A percentile compares a stretch with the other conserved stretches of the same genome.
Evolutionary conservation across 441 rosid species (phyloP).

Genomic region (Adansonia gregorii): DNA sequence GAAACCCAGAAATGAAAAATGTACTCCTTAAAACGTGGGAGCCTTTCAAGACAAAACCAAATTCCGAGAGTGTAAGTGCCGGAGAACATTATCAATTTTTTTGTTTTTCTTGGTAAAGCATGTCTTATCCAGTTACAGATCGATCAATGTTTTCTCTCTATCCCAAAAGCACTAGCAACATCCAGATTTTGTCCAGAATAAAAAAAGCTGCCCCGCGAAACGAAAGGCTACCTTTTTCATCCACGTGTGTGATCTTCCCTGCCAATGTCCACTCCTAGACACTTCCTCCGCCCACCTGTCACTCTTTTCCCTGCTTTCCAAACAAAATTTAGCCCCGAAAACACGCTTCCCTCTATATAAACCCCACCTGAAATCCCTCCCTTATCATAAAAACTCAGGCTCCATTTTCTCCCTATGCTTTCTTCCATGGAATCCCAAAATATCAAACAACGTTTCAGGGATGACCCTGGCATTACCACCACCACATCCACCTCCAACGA

Average conservation of each 20-base stretch:
- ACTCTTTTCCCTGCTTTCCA: constrained; percentile 17
- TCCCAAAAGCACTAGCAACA: not conserved
- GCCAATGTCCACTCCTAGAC: constrained; percentile 33
- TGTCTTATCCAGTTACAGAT: not conserved
- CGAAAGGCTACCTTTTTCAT: not conserved
- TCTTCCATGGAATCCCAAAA: constrained; percentile 60
- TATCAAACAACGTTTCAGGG: constrained; percentile 52
- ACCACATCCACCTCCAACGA: constrained; percentile 23
- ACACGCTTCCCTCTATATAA: constrained; percentile 27
- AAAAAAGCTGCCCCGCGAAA: not conserved
- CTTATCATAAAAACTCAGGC: not conserved
- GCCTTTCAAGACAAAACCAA: not conserved
- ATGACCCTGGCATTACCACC: constrained; percentile 30
- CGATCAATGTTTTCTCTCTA: not conserved
- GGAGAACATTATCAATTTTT: not conserved
- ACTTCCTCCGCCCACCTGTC: constrained; percentile 49
- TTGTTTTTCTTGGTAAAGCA: constrained; percentile 20
- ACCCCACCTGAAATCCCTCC: constrained; percentile 34
- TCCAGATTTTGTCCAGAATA: not conserved
- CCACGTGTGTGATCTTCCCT: constrained; percentile 45
- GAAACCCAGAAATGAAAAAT: not conserved
- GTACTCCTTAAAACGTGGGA: not conserved
- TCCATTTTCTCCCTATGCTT: not conserved
- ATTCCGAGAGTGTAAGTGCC: not conserved
- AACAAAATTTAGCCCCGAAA: not conserved